phyloP scores from a whole-genome alignment of 441 rosid genomes.

The Arabidopsis lyrata region DNA sequence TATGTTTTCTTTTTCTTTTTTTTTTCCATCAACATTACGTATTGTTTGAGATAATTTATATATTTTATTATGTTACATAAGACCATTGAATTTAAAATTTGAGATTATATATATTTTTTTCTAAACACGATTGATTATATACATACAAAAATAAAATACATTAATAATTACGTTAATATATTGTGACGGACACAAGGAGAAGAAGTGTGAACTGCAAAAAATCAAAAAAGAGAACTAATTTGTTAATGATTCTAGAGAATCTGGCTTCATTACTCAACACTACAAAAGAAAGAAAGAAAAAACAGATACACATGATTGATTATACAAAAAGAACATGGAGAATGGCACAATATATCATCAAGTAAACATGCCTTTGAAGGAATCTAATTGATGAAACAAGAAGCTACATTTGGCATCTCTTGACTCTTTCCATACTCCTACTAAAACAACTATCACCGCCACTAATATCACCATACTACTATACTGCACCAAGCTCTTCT shows the following conservation, averaged over 20 bases:
- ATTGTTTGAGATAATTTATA: no score
- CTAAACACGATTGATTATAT: no score
- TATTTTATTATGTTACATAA: no score
- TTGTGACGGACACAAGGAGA: background rate
- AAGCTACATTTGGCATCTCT: slow-evolving; percentile 37
- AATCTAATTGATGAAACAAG: slow-evolving; percentile 43
- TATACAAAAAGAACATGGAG: slow-evolving; percentile 21
- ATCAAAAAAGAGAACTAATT: background rate
- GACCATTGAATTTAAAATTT: no score
- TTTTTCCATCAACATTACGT: no score
- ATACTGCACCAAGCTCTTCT: slow-evolving; percentile 35
- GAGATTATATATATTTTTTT: no score
- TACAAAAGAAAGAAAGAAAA: background rate
- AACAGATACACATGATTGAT: slow-evolving; percentile 8
- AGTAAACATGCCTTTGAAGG: slow-evolving; percentile 35
- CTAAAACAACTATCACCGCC: slow-evolving; percentile 38
- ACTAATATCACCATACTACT: slow-evolving; percentile 38
- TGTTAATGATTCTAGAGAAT: slow-evolving; percentile 25
- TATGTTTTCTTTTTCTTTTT: no score
- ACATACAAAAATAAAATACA: no score
- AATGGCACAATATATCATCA: slow-evolving; percentile 4
- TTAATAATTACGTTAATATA: background rate
- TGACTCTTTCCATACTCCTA: slow-evolving; percentile 40
- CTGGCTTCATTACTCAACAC: slow-evolving; percentile 9
- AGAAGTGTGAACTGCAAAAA: background rate